A percentile compares a stretch with the other conserved stretches of the same genome.
These are phyloP conservation scores for Pseudoturritis turrita DNA, from an alignment of 345 rosid genomes.

Conservation along the genomic window DNA sequence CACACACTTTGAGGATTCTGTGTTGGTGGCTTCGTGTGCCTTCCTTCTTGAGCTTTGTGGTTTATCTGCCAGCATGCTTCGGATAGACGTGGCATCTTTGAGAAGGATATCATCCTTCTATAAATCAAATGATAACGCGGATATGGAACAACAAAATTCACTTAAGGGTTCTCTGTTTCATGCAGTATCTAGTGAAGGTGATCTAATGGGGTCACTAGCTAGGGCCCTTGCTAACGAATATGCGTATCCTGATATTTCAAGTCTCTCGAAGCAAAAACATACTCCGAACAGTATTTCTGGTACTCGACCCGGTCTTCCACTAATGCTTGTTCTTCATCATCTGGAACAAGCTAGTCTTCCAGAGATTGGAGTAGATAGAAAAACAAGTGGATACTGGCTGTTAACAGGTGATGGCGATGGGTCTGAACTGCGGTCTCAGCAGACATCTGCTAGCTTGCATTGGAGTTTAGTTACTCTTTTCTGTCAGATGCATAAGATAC, in stretches of 20 bases:
- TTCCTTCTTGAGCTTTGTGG: slow-evolving; percentile 95
- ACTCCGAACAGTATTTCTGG: slow-evolving; percentile 29
- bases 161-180: slow-evolving; percentile 60
- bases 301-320: slow-evolving; percentile 51
- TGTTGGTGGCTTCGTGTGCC: slow-evolving; percentile 82
- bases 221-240: slow-evolving; percentile 85
- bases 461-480: slow-evolving; percentile 90
- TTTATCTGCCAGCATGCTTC: slow-evolving; percentile 77
- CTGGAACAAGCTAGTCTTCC: slow-evolving; percentile 97
- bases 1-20: slow-evolving; percentile 72
- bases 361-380: slow-evolving; percentile 42
- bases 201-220: slow-evolving; percentile 73
- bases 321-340: slow-evolving; percentile 75
- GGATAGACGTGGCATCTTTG: slow-evolving; percentile 73
- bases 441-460: slow-evolving; percentile 76
- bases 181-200: slow-evolving; percentile 47
- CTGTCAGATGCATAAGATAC: slow-evolving; percentile 92
- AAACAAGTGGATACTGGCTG: slow-evolving; percentile 93
- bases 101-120: slow-evolving; percentile 78
- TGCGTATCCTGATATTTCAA: slow-evolving; percentile 44
- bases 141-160: slow-evolving; percentile 44
- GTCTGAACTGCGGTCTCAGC: slow-evolving; percentile 73
- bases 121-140: slow-evolving; percentile 45
- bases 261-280: slow-evolving; percentile 41
- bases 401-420: slow-evolving; percentile 86